phyloP scores from a whole-genome alignment of 352 stramenopile species.

The Thraustotheca clavata region DNA sequence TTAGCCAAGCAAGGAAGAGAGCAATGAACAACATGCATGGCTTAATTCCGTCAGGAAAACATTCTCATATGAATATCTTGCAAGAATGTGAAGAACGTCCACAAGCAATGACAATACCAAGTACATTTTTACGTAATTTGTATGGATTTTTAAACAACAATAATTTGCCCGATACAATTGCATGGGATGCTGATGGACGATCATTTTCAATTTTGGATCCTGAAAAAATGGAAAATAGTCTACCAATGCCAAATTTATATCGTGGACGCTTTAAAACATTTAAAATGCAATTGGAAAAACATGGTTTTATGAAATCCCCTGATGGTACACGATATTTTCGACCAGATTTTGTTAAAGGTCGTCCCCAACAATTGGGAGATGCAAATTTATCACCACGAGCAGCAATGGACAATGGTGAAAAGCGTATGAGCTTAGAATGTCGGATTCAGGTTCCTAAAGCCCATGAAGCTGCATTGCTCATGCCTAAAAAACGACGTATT shows the following conservation, averaged over 20 bases:
- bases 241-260: slow-evolving; percentile 20
- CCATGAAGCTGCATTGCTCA: not conserved
- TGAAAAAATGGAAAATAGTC: slow-evolving; percentile 14
- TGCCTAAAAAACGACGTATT: slow-evolving; percentile 6
- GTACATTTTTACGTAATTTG: slow-evolving; percentile 17
- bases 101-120: slow-evolving; percentile 1
- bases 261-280: slow-evolving; percentile 19
- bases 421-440: slow-evolving; percentile 12
- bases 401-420: not conserved
- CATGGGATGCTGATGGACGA: slow-evolving; percentile 18
- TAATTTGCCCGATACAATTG: slow-evolving; percentile 15
- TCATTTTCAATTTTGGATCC: slow-evolving; percentile 19
- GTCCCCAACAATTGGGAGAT: slow-evolving; percentile 15
- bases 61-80: no score
- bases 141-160: slow-evolving; percentile 22
- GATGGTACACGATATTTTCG: slow-evolving; percentile 18
- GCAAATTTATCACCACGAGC: not conserved
- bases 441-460: slow-evolving; percentile 10
- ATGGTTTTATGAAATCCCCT: slow-evolving; percentile 19
- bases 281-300: slow-evolving; percentile 21
- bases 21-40: no score
- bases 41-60: no score
- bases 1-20: no score
- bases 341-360: slow-evolving; percentile 20
- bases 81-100: not conserved